Conservation (phyloP, 2,329 filamentous ascomycete genomes). For the Neonectria punicea region DNA sequence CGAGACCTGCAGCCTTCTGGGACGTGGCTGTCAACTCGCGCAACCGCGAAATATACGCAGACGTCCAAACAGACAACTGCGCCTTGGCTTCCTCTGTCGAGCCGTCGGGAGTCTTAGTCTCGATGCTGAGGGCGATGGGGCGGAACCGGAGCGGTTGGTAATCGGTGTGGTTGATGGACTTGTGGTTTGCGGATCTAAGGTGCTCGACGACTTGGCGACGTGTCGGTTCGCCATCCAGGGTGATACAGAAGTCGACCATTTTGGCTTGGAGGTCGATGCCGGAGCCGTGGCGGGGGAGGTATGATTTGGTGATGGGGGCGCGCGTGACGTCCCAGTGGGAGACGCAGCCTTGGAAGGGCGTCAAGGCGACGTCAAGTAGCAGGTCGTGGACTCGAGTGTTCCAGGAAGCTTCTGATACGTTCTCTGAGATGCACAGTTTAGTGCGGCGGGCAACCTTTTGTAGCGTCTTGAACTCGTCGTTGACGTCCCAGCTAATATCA, state of each 20-base stretch:
- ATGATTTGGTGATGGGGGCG: slow-evolving; percentile 2
- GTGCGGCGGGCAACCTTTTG: neutral
- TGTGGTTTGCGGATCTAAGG: neutral
- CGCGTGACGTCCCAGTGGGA: slow-evolving; percentile 7
- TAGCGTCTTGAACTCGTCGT: slow-evolving; percentile 2
- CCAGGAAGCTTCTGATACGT: slow-evolving; percentile 12
- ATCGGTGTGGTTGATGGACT: slow-evolving; percentile 22
- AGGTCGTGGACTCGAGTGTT: slow-evolving; percentile 7
- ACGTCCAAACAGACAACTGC: slow-evolving; percentile 20
- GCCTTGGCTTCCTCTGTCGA: slow-evolving; percentile 11
- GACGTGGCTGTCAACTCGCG: too few species aligned
- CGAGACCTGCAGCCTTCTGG: too few species aligned
- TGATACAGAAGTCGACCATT: slow-evolving; percentile 16
- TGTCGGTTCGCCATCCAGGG: slow-evolving; percentile 1
- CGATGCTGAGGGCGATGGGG: slow-evolving; percentile 11
- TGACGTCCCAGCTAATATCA: neutral
- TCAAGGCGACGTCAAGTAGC: slow-evolving; percentile 5
- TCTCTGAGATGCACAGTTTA: neutral
- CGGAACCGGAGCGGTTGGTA: neutral
- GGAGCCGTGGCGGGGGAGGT: slow-evolving; percentile 1
- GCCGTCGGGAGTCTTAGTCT: slow-evolving; percentile 18
- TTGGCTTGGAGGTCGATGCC: slow-evolving; percentile 9
- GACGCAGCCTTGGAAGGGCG: neutral
- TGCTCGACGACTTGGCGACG: neutral
- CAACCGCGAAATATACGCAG: too few species aligned